Base-by-base conservation (phyloP, 208 protist genomes). In the Tritrichomonas foetus region DNA sequence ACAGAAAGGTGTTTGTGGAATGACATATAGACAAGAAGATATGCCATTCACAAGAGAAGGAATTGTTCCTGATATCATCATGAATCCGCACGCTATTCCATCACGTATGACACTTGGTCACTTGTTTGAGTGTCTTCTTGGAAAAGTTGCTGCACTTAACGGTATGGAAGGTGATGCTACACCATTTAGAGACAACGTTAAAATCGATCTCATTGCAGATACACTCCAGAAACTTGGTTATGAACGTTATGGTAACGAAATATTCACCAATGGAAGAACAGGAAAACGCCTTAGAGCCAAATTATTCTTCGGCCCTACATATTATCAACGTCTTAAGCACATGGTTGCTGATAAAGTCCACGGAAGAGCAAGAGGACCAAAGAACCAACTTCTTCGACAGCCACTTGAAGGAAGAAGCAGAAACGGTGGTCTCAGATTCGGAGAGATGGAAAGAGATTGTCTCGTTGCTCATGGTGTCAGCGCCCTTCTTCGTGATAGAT, bases 81-180 rank as follows among this genome's bases (percentile, higher is more conserved):
- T 99, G 66, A 99, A 99, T 95, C 98, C 98, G 39, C 98, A 99
- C 94, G 98, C 98, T 95, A 98, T 99, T 95, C 98, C 98, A 11
- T 98, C 97, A 33, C 97, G 98, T 94, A 99, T 99, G 98, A 99
- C 98, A 25, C 98, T 99, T 94, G 98, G 98, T 33, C 98, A 99
- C 22, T 84, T 98, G 44, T 96, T 98, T 93, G 98, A 99, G 94
- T 98, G 97, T 84, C 94, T 99, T 0, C 95, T 97, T 5, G 78
- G 94, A 20, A 94, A 95, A 30, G 66, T 95, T 13, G 33, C 93
- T 41, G 69, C 69, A 41, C n/a, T 93, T 2, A 22, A 44, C 2
- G 98, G 97, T 55, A 94, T 95, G 39, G 96, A 98, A 93, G 97
- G 97, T 80, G 97, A 99, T 95, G 98, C 97, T 0, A 99, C 98